phyloP scores from a whole-genome alignment of 2,329 filamentous ascomycete species.

The Akanthomyces dipterigenus region DNA sequence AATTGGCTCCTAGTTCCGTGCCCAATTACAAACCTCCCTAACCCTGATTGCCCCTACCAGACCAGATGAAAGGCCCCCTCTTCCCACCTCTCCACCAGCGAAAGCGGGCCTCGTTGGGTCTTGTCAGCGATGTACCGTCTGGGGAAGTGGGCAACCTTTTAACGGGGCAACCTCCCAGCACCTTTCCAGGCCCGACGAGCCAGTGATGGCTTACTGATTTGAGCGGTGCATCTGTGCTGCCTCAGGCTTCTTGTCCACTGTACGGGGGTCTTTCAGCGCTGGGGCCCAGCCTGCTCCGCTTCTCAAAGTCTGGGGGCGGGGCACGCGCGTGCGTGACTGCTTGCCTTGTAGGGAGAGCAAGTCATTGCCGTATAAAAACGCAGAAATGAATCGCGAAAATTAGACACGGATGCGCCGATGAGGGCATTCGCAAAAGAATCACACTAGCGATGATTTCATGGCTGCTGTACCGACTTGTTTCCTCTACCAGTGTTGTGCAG shows the following conservation, averaged over 20 bases:
- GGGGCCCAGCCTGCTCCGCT: not conserved
- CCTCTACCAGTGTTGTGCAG: not conserved
- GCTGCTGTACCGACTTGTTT: not conserved
- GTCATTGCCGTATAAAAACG: not conserved
- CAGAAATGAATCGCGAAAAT: not conserved
- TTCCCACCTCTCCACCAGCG: not conserved
- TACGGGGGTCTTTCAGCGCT: not conserved
- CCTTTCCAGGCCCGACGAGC: not conserved
- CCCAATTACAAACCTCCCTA: not conserved
- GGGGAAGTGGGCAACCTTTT: slow-evolving; percentile 3
- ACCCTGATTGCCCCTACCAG: not conserved
- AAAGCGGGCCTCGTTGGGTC: not conserved
- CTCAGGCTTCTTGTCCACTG: not conserved
- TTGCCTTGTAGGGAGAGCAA: not conserved
- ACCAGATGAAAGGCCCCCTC: not conserved
- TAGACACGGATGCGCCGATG: not conserved
- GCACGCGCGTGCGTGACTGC: not conserved
- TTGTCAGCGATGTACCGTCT: slow-evolving; percentile 8
- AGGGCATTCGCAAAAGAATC: not conserved
- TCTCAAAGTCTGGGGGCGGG: slow-evolving; percentile 7
- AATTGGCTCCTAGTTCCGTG: not conserved
- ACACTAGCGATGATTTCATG: not conserved
- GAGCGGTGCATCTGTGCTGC: not conserved
- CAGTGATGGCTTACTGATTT: not conserved
- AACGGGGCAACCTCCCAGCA: not conserved